Percentiles rank a stretch among this genome's conserved stretches.
Evolutionary conservation across 371 early-diverging fungal species (phyloP).

Genomic region (Lichtheimia ramosa): DNA sequence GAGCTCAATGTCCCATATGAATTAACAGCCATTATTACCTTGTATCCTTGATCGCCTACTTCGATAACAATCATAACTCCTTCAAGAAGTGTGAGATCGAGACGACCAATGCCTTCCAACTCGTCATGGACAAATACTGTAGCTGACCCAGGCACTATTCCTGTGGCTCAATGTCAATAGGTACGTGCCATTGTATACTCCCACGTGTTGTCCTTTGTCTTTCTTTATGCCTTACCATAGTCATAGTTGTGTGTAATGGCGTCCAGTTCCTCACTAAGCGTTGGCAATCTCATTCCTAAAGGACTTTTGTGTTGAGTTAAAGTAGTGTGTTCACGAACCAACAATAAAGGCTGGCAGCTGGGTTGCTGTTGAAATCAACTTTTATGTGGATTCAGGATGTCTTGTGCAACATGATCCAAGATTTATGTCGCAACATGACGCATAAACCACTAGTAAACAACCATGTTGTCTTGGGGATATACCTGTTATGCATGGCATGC

Average conservation of each 20-base stretch:
- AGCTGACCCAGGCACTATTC: slow-evolving; percentile 46
- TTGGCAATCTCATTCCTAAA: slow-evolving; percentile 17
- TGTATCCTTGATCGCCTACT: slow-evolving; percentile 33
- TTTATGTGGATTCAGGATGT: too few relatives aligned
- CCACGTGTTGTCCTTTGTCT: background rate
- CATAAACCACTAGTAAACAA: too few relatives aligned
- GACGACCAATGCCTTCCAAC: slow-evolving; percentile 24
- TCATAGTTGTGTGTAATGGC: slow-evolving; percentile 16
- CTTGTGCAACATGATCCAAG: too few relatives aligned
- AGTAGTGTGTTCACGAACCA: too few relatives aligned
- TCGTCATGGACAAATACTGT: slow-evolving; percentile 44
- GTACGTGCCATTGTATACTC: background rate
- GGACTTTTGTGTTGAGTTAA: background rate
- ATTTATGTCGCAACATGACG: too few relatives aligned
- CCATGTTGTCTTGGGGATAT: too few relatives aligned
- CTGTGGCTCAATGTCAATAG: background rate
- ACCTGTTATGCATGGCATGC: too few relatives aligned
- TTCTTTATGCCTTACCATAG: slow-evolving; percentile 16
- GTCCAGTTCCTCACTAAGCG: slow-evolving; percentile 16
- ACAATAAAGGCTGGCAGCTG: too few relatives aligned
- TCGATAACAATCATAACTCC: slow-evolving; percentile 42
- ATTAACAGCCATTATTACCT: slow-evolving; percentile 17
- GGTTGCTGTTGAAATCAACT: too few relatives aligned
- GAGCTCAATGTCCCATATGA: too few relatives aligned
- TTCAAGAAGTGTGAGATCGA: slow-evolving; percentile 44